phyloP scores from a whole-genome alignment of 495 filamentous ascomycete species.

The Penicillium salamii region DNA sequence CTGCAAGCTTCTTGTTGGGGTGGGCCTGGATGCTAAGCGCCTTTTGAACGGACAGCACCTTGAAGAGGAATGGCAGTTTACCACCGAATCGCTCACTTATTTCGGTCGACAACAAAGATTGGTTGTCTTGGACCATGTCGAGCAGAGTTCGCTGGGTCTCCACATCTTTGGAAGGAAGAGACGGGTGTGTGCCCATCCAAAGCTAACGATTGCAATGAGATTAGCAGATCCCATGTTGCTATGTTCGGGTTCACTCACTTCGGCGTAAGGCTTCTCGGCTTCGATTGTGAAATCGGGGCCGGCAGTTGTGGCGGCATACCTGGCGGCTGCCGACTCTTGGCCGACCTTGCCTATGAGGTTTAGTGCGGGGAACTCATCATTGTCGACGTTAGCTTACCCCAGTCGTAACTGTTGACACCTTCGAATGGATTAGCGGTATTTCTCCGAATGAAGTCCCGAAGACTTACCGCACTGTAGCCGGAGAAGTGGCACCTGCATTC shows the following conservation, averaged over 20 bases:
- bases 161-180: constrained; percentile 87
- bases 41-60: constrained; percentile 90
- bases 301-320: constrained; percentile 75
- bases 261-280: constrained; percentile 77
- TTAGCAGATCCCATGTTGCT: constrained; percentile 8
- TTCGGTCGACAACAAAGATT: constrained; percentile 68
- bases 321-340: constrained; percentile 67
- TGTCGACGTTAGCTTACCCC: constrained; percentile 57
- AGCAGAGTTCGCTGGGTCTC: constrained; percentile 81
- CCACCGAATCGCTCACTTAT: constrained; percentile 69
- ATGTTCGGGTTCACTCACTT: constrained; percentile 48
- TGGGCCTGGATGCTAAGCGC: constrained; percentile 96
- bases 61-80: constrained; percentile 95
- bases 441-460: background rate
- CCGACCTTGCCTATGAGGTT: constrained; percentile 64
- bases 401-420: constrained; percentile 97
- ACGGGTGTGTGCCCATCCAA: constrained; percentile 99
- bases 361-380: constrained; percentile 24
- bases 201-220: constrained; percentile 55
- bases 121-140: constrained; percentile 86
- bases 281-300: constrained; percentile 69
- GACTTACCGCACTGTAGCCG: constrained; percentile 84
- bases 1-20: constrained; percentile 96
- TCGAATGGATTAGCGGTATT: constrained; percentile 2
- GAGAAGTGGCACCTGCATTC: constrained; percentile 80